A percentile compares a stretch with the other conserved stretches of the same genome.
Conservation (phyloP, 78 protist genomes). For the Protostelium mycophagum region DNA sequence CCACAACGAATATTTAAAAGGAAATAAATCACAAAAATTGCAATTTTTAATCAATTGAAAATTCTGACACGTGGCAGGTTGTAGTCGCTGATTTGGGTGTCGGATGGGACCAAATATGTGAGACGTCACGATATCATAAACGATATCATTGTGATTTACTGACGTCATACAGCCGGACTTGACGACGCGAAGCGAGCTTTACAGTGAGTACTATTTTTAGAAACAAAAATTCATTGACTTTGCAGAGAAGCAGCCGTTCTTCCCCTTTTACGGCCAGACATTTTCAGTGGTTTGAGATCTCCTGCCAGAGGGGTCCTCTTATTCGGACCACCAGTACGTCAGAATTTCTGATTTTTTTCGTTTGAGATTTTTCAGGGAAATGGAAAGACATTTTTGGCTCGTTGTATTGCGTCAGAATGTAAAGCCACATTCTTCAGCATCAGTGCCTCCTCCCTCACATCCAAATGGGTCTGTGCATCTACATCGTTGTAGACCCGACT, state of each 20-base stretch:
- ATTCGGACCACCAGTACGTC: constrained; percentile 70
- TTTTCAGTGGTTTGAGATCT: constrained; percentile 56
- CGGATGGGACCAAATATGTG: not conserved
- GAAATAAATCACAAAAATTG: no score
- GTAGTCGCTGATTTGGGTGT: not conserved
- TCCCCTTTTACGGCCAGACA: constrained; percentile 59
- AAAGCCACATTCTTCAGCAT: constrained; percentile 92
- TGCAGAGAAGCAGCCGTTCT: constrained; percentile 58
- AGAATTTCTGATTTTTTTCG: not conserved
- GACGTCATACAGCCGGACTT: constrained; percentile 38
- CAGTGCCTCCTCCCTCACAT: constrained; percentile 84
- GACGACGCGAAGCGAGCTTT: constrained; percentile 55
- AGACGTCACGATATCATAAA: not conserved
- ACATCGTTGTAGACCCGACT: not conserved
- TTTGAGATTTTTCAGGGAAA: constrained; percentile 39
- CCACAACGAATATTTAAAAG: no score
- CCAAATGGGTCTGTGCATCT: constrained; percentile 59
- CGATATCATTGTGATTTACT: not conserved
- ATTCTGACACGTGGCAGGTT: constrained; percentile 4
- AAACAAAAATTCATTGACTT: not conserved
- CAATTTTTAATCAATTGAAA: no score
- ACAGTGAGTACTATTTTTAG: constrained; percentile 13
- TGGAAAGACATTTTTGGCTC: constrained; percentile 78
- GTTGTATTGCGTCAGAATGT: constrained; percentile 92
- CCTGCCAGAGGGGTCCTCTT: constrained; percentile 63